Base-by-base conservation (phyloP, 768 basidiomycete genomes). In the Fistulinella prunicolor region DNA sequence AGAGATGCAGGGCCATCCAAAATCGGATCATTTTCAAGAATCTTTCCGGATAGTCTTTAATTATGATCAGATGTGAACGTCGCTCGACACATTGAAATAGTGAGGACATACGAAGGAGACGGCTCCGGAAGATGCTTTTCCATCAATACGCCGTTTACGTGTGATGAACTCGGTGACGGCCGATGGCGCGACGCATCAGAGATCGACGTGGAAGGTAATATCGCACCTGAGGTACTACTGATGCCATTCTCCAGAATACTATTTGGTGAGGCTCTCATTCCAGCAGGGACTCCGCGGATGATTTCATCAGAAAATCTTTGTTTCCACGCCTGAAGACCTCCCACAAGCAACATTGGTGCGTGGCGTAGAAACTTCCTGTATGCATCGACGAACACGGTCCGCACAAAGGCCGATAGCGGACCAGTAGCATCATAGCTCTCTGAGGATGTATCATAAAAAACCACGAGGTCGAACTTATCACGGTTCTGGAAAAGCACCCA, bases 391-490 rank as follows among this genome's bases (percentile, higher is more conserved):
- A 79, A 85, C 36, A 96, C 88, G 3, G 84, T 78, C 9, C 78
- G 73, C 45, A 83, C 73, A 20, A 94, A 76, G 17, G 73, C 62
- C 2, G 79, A 73, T n/a, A 88, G 63, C 0, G 83, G 79, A 0
- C 81, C 73, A 9, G 72, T 72, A 17, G 70, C 64, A 2, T 75
- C 78, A 43, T 81, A 75, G 16, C 72, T 65, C 45, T 78, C 73
- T 38, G 89, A 83, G 24, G 73, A 65, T 42, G 77, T 59, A 65
- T 98, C 94, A 65, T 94, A 94, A 4, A 97, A 71, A 14, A 85
- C 89, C 21, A 99, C 82, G 19, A 94, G 67, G 56, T 96, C 94
- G 63, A 89, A 95, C 57, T 87, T 85, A 59, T 93, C 81, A 34
- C 95, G 87, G 51, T 91, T 87, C 35, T 71, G 65, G 65, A 98